A percentile compares a stretch with the other conserved stretches of the same genome.
phyloP scores from a whole-genome alignment of 2,329 filamentous ascomycete species.

The Lasiodiplodia sp. region DNA sequence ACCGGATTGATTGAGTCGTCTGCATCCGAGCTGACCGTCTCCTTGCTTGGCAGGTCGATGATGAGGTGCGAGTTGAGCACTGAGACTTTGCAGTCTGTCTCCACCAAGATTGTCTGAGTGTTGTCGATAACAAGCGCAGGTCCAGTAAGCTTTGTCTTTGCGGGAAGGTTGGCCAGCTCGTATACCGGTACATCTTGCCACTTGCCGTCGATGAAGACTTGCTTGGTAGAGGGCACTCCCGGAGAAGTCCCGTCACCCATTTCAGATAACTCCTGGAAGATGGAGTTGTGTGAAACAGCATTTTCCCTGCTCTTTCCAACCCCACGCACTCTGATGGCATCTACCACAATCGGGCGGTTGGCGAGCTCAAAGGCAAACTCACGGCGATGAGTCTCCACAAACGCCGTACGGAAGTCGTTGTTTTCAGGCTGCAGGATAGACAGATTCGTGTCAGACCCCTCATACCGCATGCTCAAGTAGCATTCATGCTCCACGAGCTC shows the following conservation, averaged over 20 bases:
- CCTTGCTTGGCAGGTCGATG: constrained; percentile 49
- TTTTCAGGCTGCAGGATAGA: constrained; percentile 48
- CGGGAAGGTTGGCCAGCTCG: constrained; percentile 35
- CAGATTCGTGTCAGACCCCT: constrained; percentile 53
- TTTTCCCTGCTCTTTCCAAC: constrained; percentile 23
- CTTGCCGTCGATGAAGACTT: constrained; percentile 35
- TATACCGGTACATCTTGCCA: constrained; percentile 37
- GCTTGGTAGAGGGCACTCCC: background rate
- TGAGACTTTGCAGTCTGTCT: constrained; percentile 46
- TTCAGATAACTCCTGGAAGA: constrained; percentile 10
- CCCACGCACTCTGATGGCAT: constrained; percentile 18
- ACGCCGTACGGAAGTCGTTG: constrained; percentile 46
- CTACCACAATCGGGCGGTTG: constrained; percentile 43
- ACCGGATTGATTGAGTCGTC: constrained; percentile 31
- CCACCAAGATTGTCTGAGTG: constrained; percentile 56
- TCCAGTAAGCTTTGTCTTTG: constrained; percentile 37
- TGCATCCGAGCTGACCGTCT: constrained; percentile 32
- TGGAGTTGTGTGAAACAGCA: background rate
- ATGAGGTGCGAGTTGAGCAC: constrained; percentile 50
- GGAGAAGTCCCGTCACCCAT: background rate
- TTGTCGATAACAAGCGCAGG: constrained; percentile 48
- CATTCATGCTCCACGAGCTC: constrained; percentile 38
- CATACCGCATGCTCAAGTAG: constrained; percentile 55
- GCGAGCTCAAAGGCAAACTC: constrained; percentile 54
- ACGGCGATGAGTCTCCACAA: constrained; percentile 48